Base-by-base conservation (phyloP, 78 protist species). In the Cyanophora paradoxa region DNA sequence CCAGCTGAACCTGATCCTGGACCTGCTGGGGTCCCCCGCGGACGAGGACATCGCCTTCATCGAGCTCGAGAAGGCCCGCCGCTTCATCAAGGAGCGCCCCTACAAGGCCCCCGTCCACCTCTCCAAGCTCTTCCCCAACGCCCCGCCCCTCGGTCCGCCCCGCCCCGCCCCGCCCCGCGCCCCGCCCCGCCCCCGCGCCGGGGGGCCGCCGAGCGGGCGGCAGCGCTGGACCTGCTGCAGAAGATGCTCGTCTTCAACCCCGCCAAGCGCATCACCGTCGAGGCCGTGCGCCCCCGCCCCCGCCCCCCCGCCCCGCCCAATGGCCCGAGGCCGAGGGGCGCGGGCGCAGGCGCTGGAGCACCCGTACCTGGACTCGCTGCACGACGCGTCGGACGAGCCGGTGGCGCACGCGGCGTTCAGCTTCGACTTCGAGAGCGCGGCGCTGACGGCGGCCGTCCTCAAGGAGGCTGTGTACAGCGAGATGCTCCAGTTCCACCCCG, bases 171-270 rank as follows among this genome's bases (percentile, higher is more conserved):
- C 13, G n/a, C n/a, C 13, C 13, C 52, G n/a, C n/a, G 10, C 13
- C 13, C 52, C n/a, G 52, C 10, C 13, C 52, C 52, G 52, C 10
- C 13, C 13, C 52, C 13, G n/a, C 52, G n/a, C 13, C 13, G 52
- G 52, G 10, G 10, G n/a, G 10, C 52, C 52, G n/a, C 52, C 13
- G 10, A 13, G 13, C 52, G 10, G n/a, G n/a, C 26, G 31, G 31
- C 0, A 3, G 93, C 95, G 2, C 40, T 94, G 24, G 96, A 96
- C 31, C 75, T 96, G 31, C 68, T 96, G 16, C 65, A 70, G 11
- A 16, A 31, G 34, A 82, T 96, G 95, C 86, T 96, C 48, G 20
- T 20, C 1, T 94, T 91, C 69, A 71, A 94, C 68, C 98, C 99
- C 36, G 41, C n/a, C 7, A 79, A 86, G 79, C 76, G 99, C 39